Evolutionary conservation across 306 rosid species (phyloP).

Genomic region (Cucurbita argyrosperma): DNA sequence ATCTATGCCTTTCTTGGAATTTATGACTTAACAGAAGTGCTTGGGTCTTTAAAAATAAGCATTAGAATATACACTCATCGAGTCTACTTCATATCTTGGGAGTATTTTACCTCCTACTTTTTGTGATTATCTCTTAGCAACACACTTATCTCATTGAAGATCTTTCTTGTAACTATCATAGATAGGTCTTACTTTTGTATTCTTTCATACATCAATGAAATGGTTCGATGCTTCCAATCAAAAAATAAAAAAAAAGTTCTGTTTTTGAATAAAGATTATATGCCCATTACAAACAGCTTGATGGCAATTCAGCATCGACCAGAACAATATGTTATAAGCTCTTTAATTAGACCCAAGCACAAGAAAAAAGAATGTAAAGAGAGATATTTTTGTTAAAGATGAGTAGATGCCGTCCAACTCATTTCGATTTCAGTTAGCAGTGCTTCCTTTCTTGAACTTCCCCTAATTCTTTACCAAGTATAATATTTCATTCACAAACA

Average conservation of each 20-base stretch:
- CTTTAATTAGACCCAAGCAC: background rate
- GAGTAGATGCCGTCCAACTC: background rate
- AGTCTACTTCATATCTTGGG: no score
- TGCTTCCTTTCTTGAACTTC: background rate
- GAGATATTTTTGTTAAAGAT: background rate
- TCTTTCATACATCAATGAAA: no score
- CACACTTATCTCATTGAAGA: no score
- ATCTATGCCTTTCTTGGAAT: no score
- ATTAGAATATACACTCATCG: no score
- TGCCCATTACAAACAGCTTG: background rate
- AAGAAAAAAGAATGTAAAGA: background rate
- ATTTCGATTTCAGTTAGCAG: background rate
- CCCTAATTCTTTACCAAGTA: background rate
- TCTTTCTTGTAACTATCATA: no score
- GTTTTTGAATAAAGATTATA: background rate
- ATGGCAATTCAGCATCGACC: background rate
- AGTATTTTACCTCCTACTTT: no score
- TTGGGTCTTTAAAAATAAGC: no score
- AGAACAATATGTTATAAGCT: background rate
- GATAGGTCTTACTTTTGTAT: no score
- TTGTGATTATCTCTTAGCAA: no score
- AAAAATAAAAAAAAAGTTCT: background rate
- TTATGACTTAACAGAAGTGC: no score
- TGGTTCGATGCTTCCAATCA: no score
- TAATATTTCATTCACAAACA: background rate